These are phyloP conservation scores for Kurtzmaniella fragi DNA, from an alignment of 805 yeast genomes.

Conservation along the genomic window DNA sequence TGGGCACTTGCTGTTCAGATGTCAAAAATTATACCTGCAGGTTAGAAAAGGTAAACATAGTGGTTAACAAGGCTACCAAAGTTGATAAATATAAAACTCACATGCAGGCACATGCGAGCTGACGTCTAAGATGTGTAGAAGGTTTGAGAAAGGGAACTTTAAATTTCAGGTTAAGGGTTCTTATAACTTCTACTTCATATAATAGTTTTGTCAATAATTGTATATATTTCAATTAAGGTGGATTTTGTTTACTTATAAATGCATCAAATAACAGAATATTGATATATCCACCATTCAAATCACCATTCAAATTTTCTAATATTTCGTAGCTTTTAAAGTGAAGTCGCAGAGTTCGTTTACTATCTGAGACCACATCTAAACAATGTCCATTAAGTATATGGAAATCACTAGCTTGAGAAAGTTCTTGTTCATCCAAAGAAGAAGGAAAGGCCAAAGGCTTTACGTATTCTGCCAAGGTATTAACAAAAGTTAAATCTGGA, in stretches of 20 bases:
- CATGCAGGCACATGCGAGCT: no score
- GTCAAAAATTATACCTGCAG: no score
- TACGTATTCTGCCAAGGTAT: constrained; percentile 13
- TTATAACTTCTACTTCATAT: no score
- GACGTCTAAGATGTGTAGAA: no score
- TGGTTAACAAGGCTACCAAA: no score
- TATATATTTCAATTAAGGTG: constrained; percentile 22
- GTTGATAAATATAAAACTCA: no score
- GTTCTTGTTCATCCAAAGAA: constrained; percentile 28
- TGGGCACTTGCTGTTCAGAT: no score
- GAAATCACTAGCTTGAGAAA: constrained; percentile 26
- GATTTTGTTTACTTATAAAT: constrained; percentile 37
- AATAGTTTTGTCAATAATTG: no score
- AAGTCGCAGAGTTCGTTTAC: constrained; percentile 10
- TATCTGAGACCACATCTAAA: background rate
- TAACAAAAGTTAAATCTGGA: constrained; percentile 23
- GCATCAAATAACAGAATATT: constrained; percentile 38
- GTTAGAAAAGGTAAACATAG: no score
- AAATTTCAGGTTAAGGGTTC: no score
- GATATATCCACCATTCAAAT: constrained; percentile 27
- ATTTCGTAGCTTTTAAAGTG: constrained; percentile 32
- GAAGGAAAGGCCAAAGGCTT: constrained; percentile 14
- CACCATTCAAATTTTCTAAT: constrained; percentile 27
- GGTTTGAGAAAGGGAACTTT: no score
- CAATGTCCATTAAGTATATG: constrained; percentile 21